These are phyloP conservation scores for Limnomonas spitsbergensis DNA, from an alignment of 139 green algal genomes.

Conservation along the genomic window DNA sequence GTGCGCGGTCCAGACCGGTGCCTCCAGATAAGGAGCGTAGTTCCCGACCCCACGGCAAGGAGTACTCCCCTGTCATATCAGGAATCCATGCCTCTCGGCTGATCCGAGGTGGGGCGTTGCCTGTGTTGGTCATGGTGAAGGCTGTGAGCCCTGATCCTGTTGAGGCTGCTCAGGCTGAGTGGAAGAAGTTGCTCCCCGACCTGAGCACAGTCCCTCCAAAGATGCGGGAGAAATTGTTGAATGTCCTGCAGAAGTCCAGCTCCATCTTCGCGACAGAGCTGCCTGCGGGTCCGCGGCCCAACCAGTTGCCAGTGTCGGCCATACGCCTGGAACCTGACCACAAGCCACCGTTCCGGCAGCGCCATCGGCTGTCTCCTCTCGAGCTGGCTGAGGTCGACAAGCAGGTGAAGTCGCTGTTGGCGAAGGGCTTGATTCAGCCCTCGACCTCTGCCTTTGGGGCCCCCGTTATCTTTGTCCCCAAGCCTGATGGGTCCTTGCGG, in stretches of 20 bases:
- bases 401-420: conserved; percentile 48
- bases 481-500: conserved; percentile 39
- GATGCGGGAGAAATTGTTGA: neutral
- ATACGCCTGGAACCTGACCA: too few species aligned
- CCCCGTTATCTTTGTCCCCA: conserved; percentile 14
- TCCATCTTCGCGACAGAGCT: neutral
- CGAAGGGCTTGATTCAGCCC: conserved; percentile 49
- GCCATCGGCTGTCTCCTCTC: conserved; percentile 21
- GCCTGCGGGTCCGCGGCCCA: too few species aligned
- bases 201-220: neutral
- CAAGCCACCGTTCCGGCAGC: too few species aligned
- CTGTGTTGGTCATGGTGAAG: neutral
- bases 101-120: neutral
- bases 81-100: neutral
- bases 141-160: neutral
- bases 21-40: too few species aligned
- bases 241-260: neutral
- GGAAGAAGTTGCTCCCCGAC: neutral
- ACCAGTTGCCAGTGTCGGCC: too few species aligned
- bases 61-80: too few species aligned
- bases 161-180: neutral
- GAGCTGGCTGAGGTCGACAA: too few species aligned
- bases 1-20: too few species aligned
- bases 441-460: conserved; percentile 42
- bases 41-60: too few species aligned